Conservation (phyloP, 169 alveolate genomes). For the Plasmodium malariae region DNA sequence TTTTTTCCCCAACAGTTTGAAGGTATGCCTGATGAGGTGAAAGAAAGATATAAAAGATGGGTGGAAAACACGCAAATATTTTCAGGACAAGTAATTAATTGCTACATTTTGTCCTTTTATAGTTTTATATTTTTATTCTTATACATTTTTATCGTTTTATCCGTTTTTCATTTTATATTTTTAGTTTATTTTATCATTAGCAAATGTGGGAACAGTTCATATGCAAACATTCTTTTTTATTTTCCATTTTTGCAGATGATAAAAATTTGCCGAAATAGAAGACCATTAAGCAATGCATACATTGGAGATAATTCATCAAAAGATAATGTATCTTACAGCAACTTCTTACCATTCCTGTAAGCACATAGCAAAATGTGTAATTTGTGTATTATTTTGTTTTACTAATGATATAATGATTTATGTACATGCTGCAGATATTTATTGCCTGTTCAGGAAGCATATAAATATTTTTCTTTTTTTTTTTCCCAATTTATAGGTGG, state of each 20-base stretch:
- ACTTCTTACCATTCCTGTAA: conserved; percentile 44
- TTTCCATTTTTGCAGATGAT: conserved; percentile 10
- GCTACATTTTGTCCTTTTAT: background rate
- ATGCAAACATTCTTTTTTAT: background rate
- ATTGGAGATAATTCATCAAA: conserved; percentile 37
- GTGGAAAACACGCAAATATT: conserved; percentile 56
- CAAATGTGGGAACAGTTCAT: background rate
- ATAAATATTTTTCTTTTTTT: background rate
- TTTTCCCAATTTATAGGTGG: conserved; percentile 28
- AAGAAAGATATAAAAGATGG: conserved; percentile 65
- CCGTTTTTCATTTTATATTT: background rate
- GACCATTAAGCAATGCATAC: conserved; percentile 54
- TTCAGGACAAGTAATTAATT: conserved; percentile 60
- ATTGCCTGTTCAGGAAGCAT: background rate
- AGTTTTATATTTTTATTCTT: background rate
- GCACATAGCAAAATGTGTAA: background rate
- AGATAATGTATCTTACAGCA: conserved; percentile 53
- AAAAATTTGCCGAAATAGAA: conserved; percentile 61
- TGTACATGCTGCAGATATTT: background rate
- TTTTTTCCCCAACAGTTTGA: conserved; percentile 38
- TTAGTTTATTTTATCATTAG: background rate
- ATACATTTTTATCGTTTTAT: background rate
- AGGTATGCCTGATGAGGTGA: conserved; percentile 64
- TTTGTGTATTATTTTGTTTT: background rate
- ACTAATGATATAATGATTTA: background rate